Percentiles rank a stretch among this genome's conserved stretches.
These are phyloP conservation scores for Leucocoprinus leucothites DNA, from an alignment of 768 basidiomycete genomes.

Conservation along the genomic window DNA sequence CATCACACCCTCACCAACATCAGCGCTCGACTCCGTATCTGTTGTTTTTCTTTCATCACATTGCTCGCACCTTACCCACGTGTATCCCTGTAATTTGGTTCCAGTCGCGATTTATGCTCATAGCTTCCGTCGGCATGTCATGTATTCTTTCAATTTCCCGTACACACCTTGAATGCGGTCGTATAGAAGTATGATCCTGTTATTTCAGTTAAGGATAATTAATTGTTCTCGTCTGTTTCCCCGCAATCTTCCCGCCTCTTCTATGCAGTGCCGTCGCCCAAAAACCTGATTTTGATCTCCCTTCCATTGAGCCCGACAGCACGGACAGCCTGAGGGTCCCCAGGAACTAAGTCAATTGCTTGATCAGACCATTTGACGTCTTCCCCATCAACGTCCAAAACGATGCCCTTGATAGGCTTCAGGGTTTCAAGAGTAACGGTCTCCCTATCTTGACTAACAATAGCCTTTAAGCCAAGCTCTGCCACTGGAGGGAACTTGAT, in stretches of 20 bases:
- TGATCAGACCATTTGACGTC: slow-evolving; percentile 85
- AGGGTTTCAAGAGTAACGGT: slow-evolving; percentile 51
- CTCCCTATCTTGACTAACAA: slow-evolving; percentile 50
- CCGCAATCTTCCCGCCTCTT: not conserved
- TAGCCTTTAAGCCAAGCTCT: slow-evolving; percentile 57
- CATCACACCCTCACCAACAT: no score
- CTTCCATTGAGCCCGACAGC: slow-evolving; percentile 69
- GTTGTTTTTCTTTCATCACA: no score
- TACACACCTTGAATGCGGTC: not conserved
- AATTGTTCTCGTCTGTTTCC: not conserved
- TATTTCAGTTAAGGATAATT: slow-evolving; percentile 1
- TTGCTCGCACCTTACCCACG: not conserved
- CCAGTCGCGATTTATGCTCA: not conserved
- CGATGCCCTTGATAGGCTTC: slow-evolving; percentile 84
- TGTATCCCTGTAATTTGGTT: not conserved
- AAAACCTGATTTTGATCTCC: slow-evolving; percentile 58
- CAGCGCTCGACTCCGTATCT: no score
- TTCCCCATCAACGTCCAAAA: slow-evolving; percentile 74
- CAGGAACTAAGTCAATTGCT: slow-evolving; percentile 86
- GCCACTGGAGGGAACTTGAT: slow-evolving; percentile 70
- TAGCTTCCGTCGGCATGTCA: not conserved
- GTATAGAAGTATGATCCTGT: not conserved
- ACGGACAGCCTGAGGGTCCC: slow-evolving; percentile 69
- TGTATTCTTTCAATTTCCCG: slow-evolving; percentile 1
- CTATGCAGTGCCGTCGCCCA: slow-evolving; percentile 74